Conservation (phyloP, 2,329 filamentous ascomycete species). For the Aureobasidium sp. region DNA sequence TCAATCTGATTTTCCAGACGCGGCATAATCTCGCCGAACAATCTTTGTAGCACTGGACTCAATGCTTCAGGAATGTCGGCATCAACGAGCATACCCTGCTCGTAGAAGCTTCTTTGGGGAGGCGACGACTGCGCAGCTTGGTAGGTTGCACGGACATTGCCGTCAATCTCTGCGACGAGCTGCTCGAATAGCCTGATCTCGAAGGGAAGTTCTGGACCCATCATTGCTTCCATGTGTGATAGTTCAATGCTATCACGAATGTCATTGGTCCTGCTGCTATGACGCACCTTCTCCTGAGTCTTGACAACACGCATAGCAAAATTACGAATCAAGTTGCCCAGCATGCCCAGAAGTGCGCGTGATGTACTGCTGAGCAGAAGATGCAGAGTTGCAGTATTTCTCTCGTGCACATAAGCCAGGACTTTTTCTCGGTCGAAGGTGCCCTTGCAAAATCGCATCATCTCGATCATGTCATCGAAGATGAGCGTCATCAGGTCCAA, state of each 20-base stretch:
- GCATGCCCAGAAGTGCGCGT: constrained; percentile 62
- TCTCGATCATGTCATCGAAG: constrained; percentile 44
- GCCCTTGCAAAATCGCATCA: constrained; percentile 1
- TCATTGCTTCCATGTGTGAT: constrained; percentile 22
- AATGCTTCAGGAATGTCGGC: constrained; percentile 47
- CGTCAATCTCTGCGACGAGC: constrained; percentile 53
- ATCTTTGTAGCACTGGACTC: constrained; percentile 39
- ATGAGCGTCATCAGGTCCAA: constrained; percentile 57
- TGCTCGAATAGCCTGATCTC: constrained; percentile 41
- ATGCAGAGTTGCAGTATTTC: constrained; percentile 26
- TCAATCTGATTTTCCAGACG: constrained; percentile 56
- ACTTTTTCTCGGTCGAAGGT: neutral
- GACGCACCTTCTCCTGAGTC: constrained; percentile 1
- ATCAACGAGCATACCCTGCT: constrained; percentile 48
- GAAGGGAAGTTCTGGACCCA: constrained; percentile 41
- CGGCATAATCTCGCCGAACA: constrained; percentile 46
- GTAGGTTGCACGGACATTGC: constrained; percentile 55
- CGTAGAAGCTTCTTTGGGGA: constrained; percentile 36
- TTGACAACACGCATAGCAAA: constrained; percentile 20
- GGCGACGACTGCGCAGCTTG: constrained; percentile 38
- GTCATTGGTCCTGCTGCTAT: constrained; percentile 28
- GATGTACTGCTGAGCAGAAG: constrained; percentile 69
- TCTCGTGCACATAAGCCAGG: constrained; percentile 15
- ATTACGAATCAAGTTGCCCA: constrained; percentile 54
- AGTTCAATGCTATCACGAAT: neutral